Evolutionary conservation across 2,329 filamentous ascomycete species (phyloP), one percentile per base, ranked within the genome.

Genomic region (Penicillium digitatum): DNA sequence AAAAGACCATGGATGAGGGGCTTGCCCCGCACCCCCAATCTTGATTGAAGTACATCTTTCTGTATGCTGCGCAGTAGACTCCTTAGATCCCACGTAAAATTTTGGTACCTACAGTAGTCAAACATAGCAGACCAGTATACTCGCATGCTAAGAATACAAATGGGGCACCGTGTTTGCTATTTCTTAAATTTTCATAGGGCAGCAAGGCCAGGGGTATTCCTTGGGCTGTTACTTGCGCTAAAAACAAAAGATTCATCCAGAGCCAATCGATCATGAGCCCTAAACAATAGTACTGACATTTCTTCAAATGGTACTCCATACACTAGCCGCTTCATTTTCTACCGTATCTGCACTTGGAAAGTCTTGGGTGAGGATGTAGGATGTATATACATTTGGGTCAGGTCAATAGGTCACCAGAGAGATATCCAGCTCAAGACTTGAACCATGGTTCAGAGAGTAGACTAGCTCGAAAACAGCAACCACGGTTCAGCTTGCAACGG

Each of bases 231-330:
- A 43, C 18, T 31, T 38, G 48, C 51, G 55, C 59, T 59, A 59
- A 55, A 37, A 39, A 31, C 12, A 49, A 48, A 55, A 64, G 63
- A 64, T 64, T 61, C 57, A 63, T 57, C 26, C 56, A 51, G 29
- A 57, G 53, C 62, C 63, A 65, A 65, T 65, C 62, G 52, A 64
- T 64, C 43, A 26, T 16, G 4, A 38, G 48, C 48, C 53, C 39
- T 34, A 55, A 35, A 22, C 38, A 37, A 43, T 46, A 50, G 24
- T 27, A 42, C 31, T 40, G 48, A 29, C 27, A 46, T 38, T 52
- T 53, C 52, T 56, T 47, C 48, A 16, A 18, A 38, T 31, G 27
- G 22, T 27, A 38, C 42, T 14, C 50, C 16, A 12, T 14, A 38
- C 40, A 10, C 47, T 52, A 52, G 48, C 31, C 9, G 4, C 32